A percentile compares a stretch with the other conserved stretches of the same genome.
Evolutionary conservation across 345 rosid genomes (phyloP).

Genomic region (Citropsis articulata): DNA sequence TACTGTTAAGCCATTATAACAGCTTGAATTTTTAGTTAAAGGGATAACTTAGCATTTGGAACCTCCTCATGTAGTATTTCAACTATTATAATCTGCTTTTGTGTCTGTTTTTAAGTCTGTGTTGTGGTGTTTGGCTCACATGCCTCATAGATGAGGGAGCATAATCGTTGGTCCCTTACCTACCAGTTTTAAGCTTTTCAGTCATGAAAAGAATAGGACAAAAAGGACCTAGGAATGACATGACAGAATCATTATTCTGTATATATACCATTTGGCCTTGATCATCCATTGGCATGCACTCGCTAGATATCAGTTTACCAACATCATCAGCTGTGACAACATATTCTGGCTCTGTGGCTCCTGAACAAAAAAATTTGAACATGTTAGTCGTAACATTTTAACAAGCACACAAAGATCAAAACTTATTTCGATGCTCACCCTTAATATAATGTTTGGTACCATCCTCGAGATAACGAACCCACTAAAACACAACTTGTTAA

Average conservation of each 20-base stretch:
- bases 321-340: slow-evolving; percentile 97
- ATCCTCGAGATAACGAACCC: slow-evolving; percentile 96
- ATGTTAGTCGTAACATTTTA: background rate
- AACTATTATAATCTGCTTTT: too few species aligned
- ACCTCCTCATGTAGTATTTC: too few species aligned
- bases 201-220: background rate
- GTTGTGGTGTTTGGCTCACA: too few species aligned
- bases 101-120: too few species aligned
- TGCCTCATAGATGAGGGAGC: too few species aligned
- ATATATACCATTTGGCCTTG: slow-evolving; percentile 73
- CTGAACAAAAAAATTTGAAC: slow-evolving; percentile 30
- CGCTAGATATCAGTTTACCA: slow-evolving; percentile 86
- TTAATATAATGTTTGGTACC: slow-evolving; percentile 87
- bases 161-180: too few species aligned
- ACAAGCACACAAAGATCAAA: background rate
- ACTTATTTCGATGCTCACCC: slow-evolving; percentile 42
- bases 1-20: too few species aligned
- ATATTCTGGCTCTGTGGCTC: slow-evolving; percentile 93
- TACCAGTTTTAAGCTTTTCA: too few species aligned
- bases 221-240: background rate
- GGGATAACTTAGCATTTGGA: too few species aligned
- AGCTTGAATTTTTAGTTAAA: too few species aligned
- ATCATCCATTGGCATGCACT: slow-evolving; percentile 98
- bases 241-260: background rate
- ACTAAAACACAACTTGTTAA: background rate